Conservation (phyloP, 495 filamentous ascomycete species). For the Cercophora samala region DNA sequence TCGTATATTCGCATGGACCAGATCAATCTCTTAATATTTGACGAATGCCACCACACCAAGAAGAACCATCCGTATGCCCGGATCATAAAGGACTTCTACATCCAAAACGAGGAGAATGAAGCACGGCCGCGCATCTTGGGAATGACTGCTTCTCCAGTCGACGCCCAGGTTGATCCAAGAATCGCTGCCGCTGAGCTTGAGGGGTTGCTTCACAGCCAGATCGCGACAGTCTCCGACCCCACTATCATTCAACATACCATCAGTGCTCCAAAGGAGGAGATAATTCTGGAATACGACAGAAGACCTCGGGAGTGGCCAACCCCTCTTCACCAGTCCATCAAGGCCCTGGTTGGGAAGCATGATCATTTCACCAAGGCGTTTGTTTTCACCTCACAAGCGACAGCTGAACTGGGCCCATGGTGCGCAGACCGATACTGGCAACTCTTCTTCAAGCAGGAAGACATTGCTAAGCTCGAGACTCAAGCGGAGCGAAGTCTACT, state of each 20-base stretch:
- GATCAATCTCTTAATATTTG: conserved; percentile 91
- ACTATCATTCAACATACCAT: conserved; percentile 58
- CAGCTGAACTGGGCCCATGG: conserved; percentile 76
- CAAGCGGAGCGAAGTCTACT: conserved; percentile 47
- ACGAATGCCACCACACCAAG: conserved; percentile 96
- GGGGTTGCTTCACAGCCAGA: conserved; percentile 69
- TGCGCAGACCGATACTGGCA: conserved; percentile 80
- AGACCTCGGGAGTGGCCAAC: conserved; percentile 58
- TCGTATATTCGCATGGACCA: conserved; percentile 76
- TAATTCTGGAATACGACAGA: conserved; percentile 54
- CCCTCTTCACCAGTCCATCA: conserved; percentile 55
- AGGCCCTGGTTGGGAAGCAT: conserved; percentile 55
- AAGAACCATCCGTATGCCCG: conserved; percentile 90
- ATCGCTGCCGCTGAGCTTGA: conserved; percentile 77
- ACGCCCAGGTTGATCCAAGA: conserved; percentile 68
- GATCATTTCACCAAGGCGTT: conserved; percentile 58
- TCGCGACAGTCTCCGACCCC: conserved; percentile 74
- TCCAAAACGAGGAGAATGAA: conserved; percentile 33
- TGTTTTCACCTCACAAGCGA: conserved; percentile 53
- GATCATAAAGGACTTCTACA: conserved; percentile 87
- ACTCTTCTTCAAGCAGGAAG: conserved; percentile 63
- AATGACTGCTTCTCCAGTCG: conserved; percentile 98
- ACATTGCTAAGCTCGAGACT: conserved; percentile 60
- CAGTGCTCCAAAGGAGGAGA: conserved; percentile 56
- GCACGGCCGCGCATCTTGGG: conserved; percentile 80